A percentile compares a stretch with the other conserved stretches of the same genome.
phyloP scores from a whole-genome alignment of 202 grass and related monocot species.

The Thinopyrum obtusiflorum region DNA sequence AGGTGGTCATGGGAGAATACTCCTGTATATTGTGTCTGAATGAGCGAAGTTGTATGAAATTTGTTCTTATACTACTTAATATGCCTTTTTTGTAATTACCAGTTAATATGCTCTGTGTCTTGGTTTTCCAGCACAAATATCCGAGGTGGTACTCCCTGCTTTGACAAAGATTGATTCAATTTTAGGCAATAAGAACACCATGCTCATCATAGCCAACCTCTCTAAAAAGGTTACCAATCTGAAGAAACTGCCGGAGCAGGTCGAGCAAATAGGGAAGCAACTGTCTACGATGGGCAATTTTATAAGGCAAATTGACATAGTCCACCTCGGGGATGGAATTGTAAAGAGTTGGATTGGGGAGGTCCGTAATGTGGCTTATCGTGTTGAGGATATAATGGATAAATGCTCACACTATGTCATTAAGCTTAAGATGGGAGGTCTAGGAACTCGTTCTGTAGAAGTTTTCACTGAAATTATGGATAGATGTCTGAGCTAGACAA shows the following conservation, averaged over 20 bases:
- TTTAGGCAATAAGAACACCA: not conserved
- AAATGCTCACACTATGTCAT: too few relatives aligned
- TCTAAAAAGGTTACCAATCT: not conserved
- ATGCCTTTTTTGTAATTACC: too few relatives aligned
- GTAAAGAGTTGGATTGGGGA: conserved; percentile 31
- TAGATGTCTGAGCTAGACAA: not conserved
- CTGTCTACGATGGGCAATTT: not conserved
- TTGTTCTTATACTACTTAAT: too few relatives aligned
- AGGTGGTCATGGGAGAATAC: too few relatives aligned
- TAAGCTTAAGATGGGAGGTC: too few relatives aligned
- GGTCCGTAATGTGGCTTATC: conserved; percentile 15
- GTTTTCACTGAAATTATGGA: conserved; percentile 15
- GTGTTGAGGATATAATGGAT: conserved; percentile 47
- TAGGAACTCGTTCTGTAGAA: not conserved
- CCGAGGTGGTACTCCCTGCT: not conserved
- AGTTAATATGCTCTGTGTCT: not conserved
- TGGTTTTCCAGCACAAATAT: not conserved
- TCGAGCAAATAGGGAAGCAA: not conserved
- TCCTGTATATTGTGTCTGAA: too few relatives aligned
- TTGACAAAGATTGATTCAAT: not conserved
- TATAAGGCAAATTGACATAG: not conserved
- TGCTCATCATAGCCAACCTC: not conserved
- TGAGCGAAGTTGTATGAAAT: too few relatives aligned
- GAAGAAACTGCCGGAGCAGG: not conserved
- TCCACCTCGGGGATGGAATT: not conserved